Base-by-base conservation (phyloP, 2,329 filamentous ascomycete genomes). In the Dendrostoma leiphaemia region DNA sequence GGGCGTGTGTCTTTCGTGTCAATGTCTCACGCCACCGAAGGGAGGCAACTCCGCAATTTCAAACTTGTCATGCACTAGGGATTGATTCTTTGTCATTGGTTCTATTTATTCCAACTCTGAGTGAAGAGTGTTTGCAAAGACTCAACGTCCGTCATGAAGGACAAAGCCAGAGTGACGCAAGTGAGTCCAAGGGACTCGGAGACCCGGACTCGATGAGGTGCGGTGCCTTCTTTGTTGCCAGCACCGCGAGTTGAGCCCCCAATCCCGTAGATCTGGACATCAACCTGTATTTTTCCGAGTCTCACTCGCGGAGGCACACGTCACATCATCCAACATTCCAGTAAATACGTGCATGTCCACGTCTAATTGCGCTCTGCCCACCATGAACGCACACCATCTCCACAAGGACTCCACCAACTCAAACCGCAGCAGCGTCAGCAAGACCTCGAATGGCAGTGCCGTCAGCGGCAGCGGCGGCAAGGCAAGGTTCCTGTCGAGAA, bases 401-500 rank as follows among this genome's bases (percentile, higher is more conserved):
- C 34, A 40, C n/a, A 35, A 38, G 8, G 26, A 41, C 9, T 32
- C 35, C 5, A 38, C 48, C 31, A 37, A 35, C 26, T 51, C 51
- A 12, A 34, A 31, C 26, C 41, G n/a, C n/a, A 49, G 43, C 17
- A 31, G 10, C 6, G 53, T 23, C n/a, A n/a, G 41, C 46, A 35
- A 24, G 28, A 32, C 34, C 21, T 19, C 28, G 13, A 34, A 32
- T n/a, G 40, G 35, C 43, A 35, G 19, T 15, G n/a, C 23, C 15
- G 24, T 6, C 34, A 31, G 26, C 37, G 21, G 4, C 21, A 34
- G 15, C 17, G 44, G 41, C n/a, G 31, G 37, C 17, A 58, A 44
- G 12, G 32, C 34, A 28, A 48, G 28, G 9, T 32, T 58, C 37
- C 23, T 58, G 13, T 48, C 50, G 10, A 55, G 26, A n/a, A 40